Base-by-base conservation (phyloP, 805 yeast genomes). In the Candida pseudoglaebosa region DNA sequence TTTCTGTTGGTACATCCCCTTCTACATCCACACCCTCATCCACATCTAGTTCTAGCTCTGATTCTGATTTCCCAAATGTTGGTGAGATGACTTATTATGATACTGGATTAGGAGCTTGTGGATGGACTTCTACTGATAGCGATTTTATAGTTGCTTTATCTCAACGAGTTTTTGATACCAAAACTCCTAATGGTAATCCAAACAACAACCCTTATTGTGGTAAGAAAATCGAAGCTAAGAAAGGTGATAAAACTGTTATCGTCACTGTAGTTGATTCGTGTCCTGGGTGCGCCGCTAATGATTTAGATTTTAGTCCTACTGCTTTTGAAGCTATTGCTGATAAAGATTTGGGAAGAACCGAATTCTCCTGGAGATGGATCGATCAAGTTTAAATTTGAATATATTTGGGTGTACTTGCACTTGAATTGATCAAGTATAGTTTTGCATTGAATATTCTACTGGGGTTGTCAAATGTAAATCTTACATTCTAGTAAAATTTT, bases 261-360 rank as follows among this genome's bases (percentile, higher is more conserved):
- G 84, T 79, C 35, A 71, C 73, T 16, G 78, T 78, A 36, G 73
- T 67, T 28, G 84, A 79, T 58, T 61, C 71, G 45, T 80, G 84
- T 60, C 73, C 63, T 38, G 81, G 76, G 17, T 80, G 84, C 52
- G 45, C 56, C 18, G 52, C 58, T 36, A 55, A 73, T 41, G 76
- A 70, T 49, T 70, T 79, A 42, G 84, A 79, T 49, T 65, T 80
- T 40, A 74, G 82, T n/a, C 83, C 83, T 6, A 52, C 74, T 40
- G 84, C 84, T 4, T 79, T 80, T 53, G 38, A 59, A 28, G 50
- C 62, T 45, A 59, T 79, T 43, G 83, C 82, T 12, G 75, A 70
- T 49, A 56, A 61, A 54, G 61, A 55, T 37, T 71, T 67, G 48
- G 85, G 84, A 32, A 71, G 80, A 44, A 69, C 80, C 45, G 58